These are phyloP conservation scores for Leccinum ochraceum DNA, from an alignment of 768 basidiomycete genomes.

Conservation along the genomic window DNA sequence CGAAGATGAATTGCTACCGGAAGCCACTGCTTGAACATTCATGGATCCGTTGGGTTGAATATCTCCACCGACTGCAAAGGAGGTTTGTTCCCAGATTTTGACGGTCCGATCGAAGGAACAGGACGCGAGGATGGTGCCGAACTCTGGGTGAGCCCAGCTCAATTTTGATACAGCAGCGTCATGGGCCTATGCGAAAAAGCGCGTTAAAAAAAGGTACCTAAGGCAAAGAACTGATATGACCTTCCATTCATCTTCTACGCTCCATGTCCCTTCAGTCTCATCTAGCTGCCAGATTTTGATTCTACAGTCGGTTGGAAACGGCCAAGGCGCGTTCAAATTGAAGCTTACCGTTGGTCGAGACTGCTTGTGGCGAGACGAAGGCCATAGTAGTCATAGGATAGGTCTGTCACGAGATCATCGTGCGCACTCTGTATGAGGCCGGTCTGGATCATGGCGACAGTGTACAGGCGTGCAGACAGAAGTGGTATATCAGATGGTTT, in stretches of 20 bases:
- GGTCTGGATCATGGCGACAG: constrained; percentile 65
- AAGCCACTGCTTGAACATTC: constrained; percentile 11
- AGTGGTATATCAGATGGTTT: neutral
- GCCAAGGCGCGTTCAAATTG: constrained; percentile 4
- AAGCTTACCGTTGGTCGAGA: constrained; percentile 71
- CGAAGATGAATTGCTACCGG: constrained; percentile 33
- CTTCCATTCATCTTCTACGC: constrained; percentile 89
- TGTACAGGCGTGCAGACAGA: neutral
- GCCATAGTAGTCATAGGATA: constrained; percentile 91
- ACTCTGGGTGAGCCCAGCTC: constrained; percentile 92
- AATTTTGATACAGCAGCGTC: constrained; percentile 85
- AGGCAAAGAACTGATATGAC: constrained; percentile 37
- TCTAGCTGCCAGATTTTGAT: constrained; percentile 88
- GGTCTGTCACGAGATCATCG: constrained; percentile 80
- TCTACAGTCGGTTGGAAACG: constrained; percentile 32
- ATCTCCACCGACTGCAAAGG: constrained; percentile 31
- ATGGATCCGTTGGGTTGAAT: constrained; percentile 27
- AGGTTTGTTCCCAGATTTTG: constrained; percentile 85
- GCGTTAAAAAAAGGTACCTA: neutral
- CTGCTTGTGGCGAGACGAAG: constrained; percentile 77
- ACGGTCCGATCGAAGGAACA: constrained; percentile 90
- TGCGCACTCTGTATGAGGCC: constrained; percentile 79
- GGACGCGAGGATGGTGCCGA: constrained; percentile 84
- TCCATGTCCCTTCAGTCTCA: constrained; percentile 73
- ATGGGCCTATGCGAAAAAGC: constrained; percentile 70